Evolutionary conservation across 2,329 filamentous ascomycete genomes (phyloP), one percentile per base, ranked within the genome.

Genomic region (Acrodontium crateriforme): DNA sequence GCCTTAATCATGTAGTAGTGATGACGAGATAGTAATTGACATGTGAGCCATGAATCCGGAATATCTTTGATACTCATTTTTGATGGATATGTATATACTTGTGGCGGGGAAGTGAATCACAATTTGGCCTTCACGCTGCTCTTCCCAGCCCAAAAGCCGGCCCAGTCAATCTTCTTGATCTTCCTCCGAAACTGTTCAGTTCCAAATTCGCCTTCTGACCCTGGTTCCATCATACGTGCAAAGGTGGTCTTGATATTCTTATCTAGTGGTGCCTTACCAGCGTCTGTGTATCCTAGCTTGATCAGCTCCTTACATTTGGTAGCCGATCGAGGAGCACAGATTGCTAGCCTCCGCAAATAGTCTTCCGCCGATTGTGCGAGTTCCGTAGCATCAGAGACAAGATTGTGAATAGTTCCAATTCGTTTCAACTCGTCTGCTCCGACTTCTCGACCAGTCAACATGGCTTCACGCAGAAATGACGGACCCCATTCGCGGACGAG

Each of bases 401-500:
- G 22, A 11, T 24, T 28, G 16, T 38, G 32, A 9, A 37, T 29
- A 12, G 28, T 26, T 7, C 39, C 37, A n/a, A 41, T 28, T 3
- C 30, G 21, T 2, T 30, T 18, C 12, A 41, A 30, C 19, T 41
- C 39, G 7, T 34, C 31, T 1, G 36, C 26, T 10, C 17, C 27
- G 7, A 39, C 32, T 25, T 31, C 30, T 19, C 37, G 26, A 2
- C 31, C 39, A 18, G 31, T 27, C 2, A 41, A 28, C 26, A 39
- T 37, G 10, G 36, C 36, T 29, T 39, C 39, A 6, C 40, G 29
- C 3, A 25, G 19, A 21, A 41, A 35, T 13, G 40, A 21, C 1
- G 36, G 29, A 0, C 38, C 38, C 36, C 31, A 37, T 27, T 41
- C 37, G 6, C 37, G 29, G 15, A 36, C n/a, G n/a, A n/a, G n/a